These are phyloP conservation scores for Penicillium brevicompactum DNA, from an alignment of 2,329 filamentous ascomycete genomes.

Conservation along the genomic window DNA sequence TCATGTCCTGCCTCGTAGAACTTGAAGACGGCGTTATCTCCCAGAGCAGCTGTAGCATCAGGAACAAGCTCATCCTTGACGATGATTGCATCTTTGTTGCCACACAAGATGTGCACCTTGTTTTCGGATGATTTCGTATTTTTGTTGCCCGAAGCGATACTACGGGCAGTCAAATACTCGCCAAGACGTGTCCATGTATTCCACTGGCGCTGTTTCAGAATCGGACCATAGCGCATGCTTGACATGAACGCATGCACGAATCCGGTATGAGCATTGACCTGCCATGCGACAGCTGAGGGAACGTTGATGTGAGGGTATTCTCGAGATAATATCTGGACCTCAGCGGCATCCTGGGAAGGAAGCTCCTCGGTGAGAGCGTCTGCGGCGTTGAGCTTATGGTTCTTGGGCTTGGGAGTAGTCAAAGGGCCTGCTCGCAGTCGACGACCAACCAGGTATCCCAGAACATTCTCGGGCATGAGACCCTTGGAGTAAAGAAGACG, in stretches of 20 bases:
- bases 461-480: conserved; percentile 61
- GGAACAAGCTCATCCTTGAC: conserved; percentile 64
- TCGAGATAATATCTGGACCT: conserved; percentile 55
- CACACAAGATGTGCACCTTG: conserved; percentile 67
- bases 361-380: conserved; percentile 47
- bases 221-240: conserved; percentile 69
- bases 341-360: conserved; percentile 32
- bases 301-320: conserved; percentile 58
- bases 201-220: conserved; percentile 60
- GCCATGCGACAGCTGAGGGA: conserved; percentile 68
- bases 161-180: conserved; percentile 49
- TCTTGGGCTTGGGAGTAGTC: conserved; percentile 33
- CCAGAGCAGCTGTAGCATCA: conserved; percentile 62
- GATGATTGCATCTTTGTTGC: conserved; percentile 67
- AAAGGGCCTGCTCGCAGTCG: conserved; percentile 51
- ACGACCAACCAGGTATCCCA: conserved; percentile 54
- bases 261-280: conserved; percentile 65
- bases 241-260: conserved; percentile 73
- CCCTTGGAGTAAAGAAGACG: conserved; percentile 64
- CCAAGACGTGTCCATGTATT: conserved; percentile 64
- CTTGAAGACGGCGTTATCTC: conserved; percentile 60
- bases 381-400: conserved; percentile 40
- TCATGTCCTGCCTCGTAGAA: conserved; percentile 69
- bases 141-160: conserved; percentile 27
- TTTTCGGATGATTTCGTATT: conserved; percentile 38